These are phyloP conservation scores for Citeromyces hawaiiensis DNA, from an alignment of 1,139 yeast genomes.

Conservation along the genomic window DNA sequence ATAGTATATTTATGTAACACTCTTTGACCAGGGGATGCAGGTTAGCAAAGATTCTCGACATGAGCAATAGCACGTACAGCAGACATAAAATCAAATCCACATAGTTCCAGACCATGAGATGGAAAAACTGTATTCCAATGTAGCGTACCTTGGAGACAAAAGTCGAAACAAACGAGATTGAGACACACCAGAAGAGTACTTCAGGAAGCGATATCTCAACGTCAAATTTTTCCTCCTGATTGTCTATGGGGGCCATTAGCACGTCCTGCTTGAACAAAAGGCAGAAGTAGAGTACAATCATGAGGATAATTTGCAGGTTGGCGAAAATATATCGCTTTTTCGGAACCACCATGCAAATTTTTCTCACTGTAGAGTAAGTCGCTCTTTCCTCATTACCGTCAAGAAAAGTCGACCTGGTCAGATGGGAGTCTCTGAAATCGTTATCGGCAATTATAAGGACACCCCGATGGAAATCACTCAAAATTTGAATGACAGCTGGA, in stretches of 20 bases:
- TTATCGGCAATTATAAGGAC: background rate
- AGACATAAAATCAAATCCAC: background rate
- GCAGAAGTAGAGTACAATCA: background rate
- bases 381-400: background rate
- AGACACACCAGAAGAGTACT: background rate
- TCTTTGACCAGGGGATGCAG: background rate
- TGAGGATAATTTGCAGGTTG: background rate
- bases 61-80: background rate
- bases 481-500: background rate
- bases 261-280: background rate
- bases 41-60: background rate
- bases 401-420: background rate
- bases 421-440: background rate
- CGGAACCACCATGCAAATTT: background rate
- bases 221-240: background rate
- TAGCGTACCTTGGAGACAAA: background rate
- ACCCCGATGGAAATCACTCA: background rate
- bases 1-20: background rate
- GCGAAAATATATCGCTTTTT: background rate
- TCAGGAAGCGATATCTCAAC: background rate
- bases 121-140: background rate
- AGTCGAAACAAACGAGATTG: background rate
- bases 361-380: background rate
- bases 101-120: background rate
- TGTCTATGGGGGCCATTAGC: background rate